phyloP scores from a whole-genome alignment of 352 stramenopile genomes.

The Globisporangium paddicum region DNA sequence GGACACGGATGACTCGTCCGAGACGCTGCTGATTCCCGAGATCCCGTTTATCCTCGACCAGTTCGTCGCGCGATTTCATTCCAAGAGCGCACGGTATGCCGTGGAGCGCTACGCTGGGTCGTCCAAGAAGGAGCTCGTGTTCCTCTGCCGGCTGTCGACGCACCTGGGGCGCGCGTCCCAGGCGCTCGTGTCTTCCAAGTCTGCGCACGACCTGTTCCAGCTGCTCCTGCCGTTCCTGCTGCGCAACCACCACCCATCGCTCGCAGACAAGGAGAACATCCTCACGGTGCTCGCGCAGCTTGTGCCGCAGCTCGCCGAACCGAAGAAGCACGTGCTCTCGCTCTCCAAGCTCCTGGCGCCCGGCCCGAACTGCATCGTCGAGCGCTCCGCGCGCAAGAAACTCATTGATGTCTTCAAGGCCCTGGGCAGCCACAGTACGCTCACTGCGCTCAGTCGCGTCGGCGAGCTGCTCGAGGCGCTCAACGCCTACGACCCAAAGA shows the following conservation, averaged over 20 bases:
- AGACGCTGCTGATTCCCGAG: conserved; percentile 47
- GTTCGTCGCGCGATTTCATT: conserved; percentile 79
- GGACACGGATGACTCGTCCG: conserved; percentile 17
- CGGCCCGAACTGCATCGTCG: conserved; percentile 65
- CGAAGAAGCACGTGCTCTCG: conserved; percentile 67
- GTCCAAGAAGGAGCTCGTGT: conserved; percentile 74
- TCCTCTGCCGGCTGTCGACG: conserved; percentile 72
- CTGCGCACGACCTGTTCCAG: conserved; percentile 79
- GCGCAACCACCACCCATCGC: conserved; percentile 74
- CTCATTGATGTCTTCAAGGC: conserved; percentile 70
- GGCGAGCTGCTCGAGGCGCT: conserved; percentile 42
- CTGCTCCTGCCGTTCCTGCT: conserved; percentile 79
- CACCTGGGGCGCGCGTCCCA: conserved; percentile 36
- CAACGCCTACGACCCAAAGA: conserved; percentile 78
- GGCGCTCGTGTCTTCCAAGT: conserved; percentile 11
- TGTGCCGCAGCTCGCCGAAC: conserved; percentile 67
- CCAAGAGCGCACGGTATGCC: conserved; percentile 70
- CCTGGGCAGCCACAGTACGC: conserved; percentile 36
- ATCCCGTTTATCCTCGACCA: conserved; percentile 77
- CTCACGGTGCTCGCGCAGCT: conserved; percentile 67
- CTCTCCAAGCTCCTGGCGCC: conserved; percentile 76
- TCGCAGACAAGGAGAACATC: conserved; percentile 78
- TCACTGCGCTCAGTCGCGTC: conserved; percentile 34
- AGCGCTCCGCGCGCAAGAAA: conserved; percentile 51
- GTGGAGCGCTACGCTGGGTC: conserved; percentile 75